Base-by-base conservation (phyloP, 2,329 filamentous ascomycete genomes). In the Raffaelea arxii region DNA sequence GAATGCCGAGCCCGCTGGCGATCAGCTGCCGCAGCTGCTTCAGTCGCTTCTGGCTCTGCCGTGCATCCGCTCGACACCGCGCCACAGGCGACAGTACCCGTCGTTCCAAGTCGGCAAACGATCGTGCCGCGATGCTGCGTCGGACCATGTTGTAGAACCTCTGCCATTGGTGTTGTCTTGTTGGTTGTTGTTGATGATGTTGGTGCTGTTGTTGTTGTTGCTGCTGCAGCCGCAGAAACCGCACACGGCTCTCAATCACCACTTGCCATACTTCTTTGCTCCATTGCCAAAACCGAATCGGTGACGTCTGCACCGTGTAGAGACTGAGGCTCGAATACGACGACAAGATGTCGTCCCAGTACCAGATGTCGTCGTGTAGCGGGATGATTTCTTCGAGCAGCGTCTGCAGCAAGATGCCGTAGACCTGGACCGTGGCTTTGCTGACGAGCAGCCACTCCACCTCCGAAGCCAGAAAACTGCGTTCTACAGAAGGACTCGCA, bases 341-440 rank as follows among this genome's bases (percentile, higher is more conserved):
- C 10, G 79, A 78, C 25, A 95, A 67, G 2, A 96, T 77, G 54
- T 92, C 85, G 58, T 95, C 87, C 92, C 92, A 98, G 62, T 97
- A 97, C 80, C 84, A 90, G 22, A 95, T 82, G 55, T 95, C 89
- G 53, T 95, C 82, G 56, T 81, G 86, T 18, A 98, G 65, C 0
- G 84, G 83, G 11, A 91, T 80, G 11, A 89, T 94, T 56, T 92
- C 84, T 46, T 91, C 84, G 11, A 96, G 66, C 4, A 97, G 73
- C 0, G 78, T 80, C 55, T 82, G 81, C 54, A 96, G 69, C 36
- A 94, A 75, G 42, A 86, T 68, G 4, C 91, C 91, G 58, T 95
- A 94, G 1, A 84, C 82, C 59, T 96, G 91, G n/a, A 90, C 80
- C 0, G 90, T 86, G 4, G 90, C 90, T 63, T 97, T 98, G 64